A percentile compares a stretch with the other conserved stretches of the same genome.
phyloP scores from a whole-genome alignment of 768 basidiomycete genomes.

The Clavulina sp. region DNA sequence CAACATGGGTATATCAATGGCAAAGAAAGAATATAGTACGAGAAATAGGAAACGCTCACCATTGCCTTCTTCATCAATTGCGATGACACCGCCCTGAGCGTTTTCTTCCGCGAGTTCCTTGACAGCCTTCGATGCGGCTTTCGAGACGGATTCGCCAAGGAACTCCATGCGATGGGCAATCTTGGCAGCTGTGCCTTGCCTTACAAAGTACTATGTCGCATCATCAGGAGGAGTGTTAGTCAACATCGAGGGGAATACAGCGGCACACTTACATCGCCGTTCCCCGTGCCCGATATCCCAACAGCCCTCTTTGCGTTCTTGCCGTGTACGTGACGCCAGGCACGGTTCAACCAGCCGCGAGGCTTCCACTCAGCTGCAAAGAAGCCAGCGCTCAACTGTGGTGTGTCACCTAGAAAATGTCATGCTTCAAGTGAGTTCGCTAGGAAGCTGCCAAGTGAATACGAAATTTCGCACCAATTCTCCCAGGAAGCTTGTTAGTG shows the following conservation, averaged over 20 bases:
- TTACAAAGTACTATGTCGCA: constrained; percentile 75
- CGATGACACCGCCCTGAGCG: constrained; percentile 64
- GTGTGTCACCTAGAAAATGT: constrained; percentile 38
- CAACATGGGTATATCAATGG: no score
- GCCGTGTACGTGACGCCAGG: constrained; percentile 27
- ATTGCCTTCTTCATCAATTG: constrained; percentile 49
- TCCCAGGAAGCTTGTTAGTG: constrained; percentile 69
- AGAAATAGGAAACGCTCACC: constrained; percentile 29
- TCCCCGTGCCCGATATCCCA: constrained; percentile 70
- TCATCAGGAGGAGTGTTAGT: no score
- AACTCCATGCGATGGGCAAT: constrained; percentile 51
- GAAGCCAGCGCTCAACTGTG: constrained; percentile 57
- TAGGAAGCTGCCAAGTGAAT: not conserved
- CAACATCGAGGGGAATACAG: no score
- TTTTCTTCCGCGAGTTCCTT: constrained; percentile 39
- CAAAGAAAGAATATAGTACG: no score
- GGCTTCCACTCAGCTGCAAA: constrained; percentile 68
- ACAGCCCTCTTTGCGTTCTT: constrained; percentile 29
- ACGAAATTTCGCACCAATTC: constrained; percentile 28
- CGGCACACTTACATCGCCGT: constrained; percentile 51
- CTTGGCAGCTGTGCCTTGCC: constrained; percentile 45
- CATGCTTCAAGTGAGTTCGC: not conserved
- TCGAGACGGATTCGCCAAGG: constrained; percentile 34
- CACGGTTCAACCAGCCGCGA: constrained; percentile 17
- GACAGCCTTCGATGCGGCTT: constrained; percentile 39